Base-by-base conservation (phyloP, 495 filamentous ascomycete species). In the Penicillium egyptiacum region DNA sequence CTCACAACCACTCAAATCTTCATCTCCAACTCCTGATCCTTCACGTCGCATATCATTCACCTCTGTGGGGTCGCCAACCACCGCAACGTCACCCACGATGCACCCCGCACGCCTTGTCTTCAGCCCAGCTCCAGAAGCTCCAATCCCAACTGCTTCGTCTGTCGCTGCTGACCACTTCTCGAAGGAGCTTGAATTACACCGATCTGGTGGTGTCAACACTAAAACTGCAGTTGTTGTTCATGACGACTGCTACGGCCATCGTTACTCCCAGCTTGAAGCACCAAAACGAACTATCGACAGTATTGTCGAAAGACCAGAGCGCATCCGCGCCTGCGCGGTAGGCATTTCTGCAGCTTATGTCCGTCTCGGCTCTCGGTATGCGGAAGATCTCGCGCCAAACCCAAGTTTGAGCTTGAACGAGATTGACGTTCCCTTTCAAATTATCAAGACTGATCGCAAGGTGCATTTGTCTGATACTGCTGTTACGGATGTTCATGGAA, bases 241-340 rank as follows among this genome's bases (percentile, higher is more conserved):
- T 56, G 95, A 98, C 70, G 85, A 87, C 49, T 96, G 93, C 74
- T 98, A 97, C 62, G 91, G 91, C 11, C 94, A 98, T 70, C 86
- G 89, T 1, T 98, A 82, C 65, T 88, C 91, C 12, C 82, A 94
- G 22, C 91, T 90, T n/a, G 84, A 87, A 37, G 84, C 88, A 0
- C 83, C 82, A 3, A 85, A 83, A 50, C 77, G 75, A 3, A 78
- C 77, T 4, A 78, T 98, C 0, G 83, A 67, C 50, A 86, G 82
- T 40, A 93, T 98, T 46, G 91, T 97, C 14, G 94, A 98, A 71
- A 79, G 93, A 35, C 94, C 94, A 28, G 94, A 98, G 75, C 83
- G 94, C 35, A 86, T 98, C 46, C 90, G 88, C 58, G 95, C 95
- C 5, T 85, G 85, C 58, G 83, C 91, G 0, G 63, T 94, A 39